Percentiles rank a stretch among this genome's conserved stretches.
phyloP scores from a whole-genome alignment of 257 asterid species.

The Thymus quinquecostatus region DNA sequence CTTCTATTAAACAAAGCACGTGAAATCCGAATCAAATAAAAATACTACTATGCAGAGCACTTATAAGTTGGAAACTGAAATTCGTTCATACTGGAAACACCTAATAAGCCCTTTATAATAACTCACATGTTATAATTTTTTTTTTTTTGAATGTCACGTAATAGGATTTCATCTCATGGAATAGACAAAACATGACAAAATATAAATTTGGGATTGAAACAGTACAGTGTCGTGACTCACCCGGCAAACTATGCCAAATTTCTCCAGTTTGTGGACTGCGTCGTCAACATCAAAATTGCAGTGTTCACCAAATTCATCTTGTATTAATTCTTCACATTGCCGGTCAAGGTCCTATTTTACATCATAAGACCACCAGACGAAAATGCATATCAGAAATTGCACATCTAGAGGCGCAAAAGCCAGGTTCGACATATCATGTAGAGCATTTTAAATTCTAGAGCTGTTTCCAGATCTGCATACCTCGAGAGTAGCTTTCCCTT shows the following conservation, averaged over 20 bases:
- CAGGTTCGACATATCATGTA: constrained; percentile 22
- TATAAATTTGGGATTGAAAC: not conserved
- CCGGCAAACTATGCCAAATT: constrained; percentile 81
- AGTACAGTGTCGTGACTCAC: constrained; percentile 52
- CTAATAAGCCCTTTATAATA: not conserved
- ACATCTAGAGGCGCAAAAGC: constrained; percentile 22
- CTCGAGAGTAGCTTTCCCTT: constrained; percentile 94
- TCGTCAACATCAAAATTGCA: constrained; percentile 94
- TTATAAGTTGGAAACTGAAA: not conserved
- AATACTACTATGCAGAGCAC: not conserved
- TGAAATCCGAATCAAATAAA: not conserved
- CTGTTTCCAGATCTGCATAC: constrained; percentile 41
- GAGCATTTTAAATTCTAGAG: constrained; percentile 18
- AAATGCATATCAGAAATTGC: constrained; percentile 20
- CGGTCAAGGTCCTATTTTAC: constrained; percentile 78
- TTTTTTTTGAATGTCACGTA: too few species aligned
- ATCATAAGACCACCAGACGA: constrained; percentile 28
- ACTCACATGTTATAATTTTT: not conserved
- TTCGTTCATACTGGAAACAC: not conserved
- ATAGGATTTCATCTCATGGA: constrained; percentile 10
- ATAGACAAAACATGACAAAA: not conserved
- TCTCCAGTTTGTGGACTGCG: constrained; percentile 89
- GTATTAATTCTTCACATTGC: constrained; percentile 87
- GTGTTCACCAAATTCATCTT: constrained; percentile 82
- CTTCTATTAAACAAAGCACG: constrained; percentile 16